Percentiles rank a stretch among this genome's conserved stretches.
phyloP scores from a whole-genome alignment of 1,284 basidiomycete species.

The Rhizoctonia solani region DNA sequence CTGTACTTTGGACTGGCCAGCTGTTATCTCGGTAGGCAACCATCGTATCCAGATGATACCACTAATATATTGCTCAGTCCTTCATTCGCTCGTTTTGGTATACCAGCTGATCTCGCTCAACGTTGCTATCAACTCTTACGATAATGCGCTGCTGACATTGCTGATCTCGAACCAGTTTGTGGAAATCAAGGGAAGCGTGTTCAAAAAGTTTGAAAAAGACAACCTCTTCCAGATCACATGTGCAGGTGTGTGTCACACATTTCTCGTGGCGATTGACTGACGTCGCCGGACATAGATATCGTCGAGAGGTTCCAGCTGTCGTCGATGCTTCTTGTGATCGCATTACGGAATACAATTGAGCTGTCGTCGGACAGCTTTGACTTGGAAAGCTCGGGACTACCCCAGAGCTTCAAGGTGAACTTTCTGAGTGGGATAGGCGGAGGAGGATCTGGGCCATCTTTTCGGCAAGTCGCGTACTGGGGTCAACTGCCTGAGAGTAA shows the following conservation, averaged over 20 bases:
- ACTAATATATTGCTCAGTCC: conserved; percentile 55
- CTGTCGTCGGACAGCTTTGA: conserved; percentile 87
- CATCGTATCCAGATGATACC: not conserved
- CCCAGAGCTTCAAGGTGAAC: conserved; percentile 75
- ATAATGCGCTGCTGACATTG: conserved; percentile 92
- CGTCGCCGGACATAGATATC: conserved; percentile 75
- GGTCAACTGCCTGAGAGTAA: not conserved
- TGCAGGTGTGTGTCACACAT: conserved; percentile 62
- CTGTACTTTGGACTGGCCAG: conserved; percentile 85
- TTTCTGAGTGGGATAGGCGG: conserved; percentile 22
- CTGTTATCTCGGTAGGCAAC: conserved; percentile 75
- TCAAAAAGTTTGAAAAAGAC: conserved; percentile 99
- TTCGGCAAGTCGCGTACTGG: conserved; percentile 60
- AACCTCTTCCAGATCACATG: conserved; percentile 99
- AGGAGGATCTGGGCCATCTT: conserved; percentile 77
- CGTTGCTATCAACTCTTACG: conserved; percentile 98
- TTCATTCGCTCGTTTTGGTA: conserved; percentile 93
- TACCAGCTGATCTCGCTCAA: conserved; percentile 96
- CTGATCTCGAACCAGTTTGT: conserved; percentile 99
- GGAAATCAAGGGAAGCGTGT: conserved; percentile 99
- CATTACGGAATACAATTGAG: conserved; percentile 94
- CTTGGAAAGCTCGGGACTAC: conserved; percentile 68
- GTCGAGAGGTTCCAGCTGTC: conserved; percentile 94
- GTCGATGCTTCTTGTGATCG: conserved; percentile 90
- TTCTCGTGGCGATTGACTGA: not conserved